Base-by-base conservation (phyloP, 2,329 filamentous ascomycete species). In the Neophaeococcomyces aloes region DNA sequence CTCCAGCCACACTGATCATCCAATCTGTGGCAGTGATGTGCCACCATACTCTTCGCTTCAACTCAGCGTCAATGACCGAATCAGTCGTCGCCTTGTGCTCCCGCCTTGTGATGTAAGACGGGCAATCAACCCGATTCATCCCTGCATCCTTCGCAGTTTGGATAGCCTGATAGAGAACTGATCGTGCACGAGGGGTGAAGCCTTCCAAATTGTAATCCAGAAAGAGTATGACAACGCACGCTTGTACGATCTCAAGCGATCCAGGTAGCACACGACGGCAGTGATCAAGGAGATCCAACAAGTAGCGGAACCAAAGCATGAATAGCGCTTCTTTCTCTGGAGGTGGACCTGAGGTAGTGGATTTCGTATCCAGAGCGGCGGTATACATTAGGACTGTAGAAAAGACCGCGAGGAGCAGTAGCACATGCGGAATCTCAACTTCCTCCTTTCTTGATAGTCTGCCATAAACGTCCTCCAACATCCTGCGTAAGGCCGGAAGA, bases 31-130 rank as follows among this genome's bases (percentile, higher is more conserved):
- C 59, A 2, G 55, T 57, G 11, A 68, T 46, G 39, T 67, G 62
- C 66, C 66, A 69, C 63, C 64, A 67, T 2, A 65, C 49, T 2
- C 66, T 56, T n/a, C 66, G 56, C 15, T 59, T 62, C 3, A 65
- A 48, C 45, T 68, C 66, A 15, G 61, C 19, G 5, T 61, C 56
- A 4, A 58, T 44, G 4, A 41, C 14, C 29, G 29, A 19, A 10
- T 41, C 30, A 3, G 34, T 23, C 4, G 45, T 44, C 29, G 61
- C 52, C 15, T 44, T 47, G 1, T 34, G 38, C n/a, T 42, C 45
- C 1, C 33, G 42, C n/a, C 51, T 51, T 8, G 55, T 44, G 1
- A 39, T 46, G 18, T 30, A 47, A 8, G 33, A 41, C 1, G 55
- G 52, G 2, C 52, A 55, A 41, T 67, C 65, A 7, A 61, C 43